Conservation (phyloP, 225 moss, liverwort and hornwort species). For the Thuidium tamariscinum region DNA sequence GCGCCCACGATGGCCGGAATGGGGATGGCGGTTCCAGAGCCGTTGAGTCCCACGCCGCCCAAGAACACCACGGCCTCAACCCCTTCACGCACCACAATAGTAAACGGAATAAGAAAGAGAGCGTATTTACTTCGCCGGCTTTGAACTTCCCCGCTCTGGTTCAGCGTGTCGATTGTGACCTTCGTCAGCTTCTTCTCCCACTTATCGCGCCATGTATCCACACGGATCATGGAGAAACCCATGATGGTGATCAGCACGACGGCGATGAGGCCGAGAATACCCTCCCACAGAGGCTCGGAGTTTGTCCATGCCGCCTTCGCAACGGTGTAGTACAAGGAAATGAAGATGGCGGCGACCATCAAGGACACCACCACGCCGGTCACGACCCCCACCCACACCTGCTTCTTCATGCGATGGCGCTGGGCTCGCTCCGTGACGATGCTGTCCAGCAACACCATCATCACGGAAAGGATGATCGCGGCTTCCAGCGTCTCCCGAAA, state of each 20-base stretch:
- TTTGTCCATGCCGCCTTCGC: constrained; percentile 36
- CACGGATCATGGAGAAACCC: constrained; percentile 57
- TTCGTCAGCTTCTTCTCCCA: constrained; percentile 66
- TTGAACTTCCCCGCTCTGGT: constrained; percentile 8
- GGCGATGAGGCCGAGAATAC: constrained; percentile 25
- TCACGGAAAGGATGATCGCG: constrained; percentile 48
- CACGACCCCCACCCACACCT: constrained; percentile 33
- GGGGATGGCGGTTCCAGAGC: constrained; percentile 35
- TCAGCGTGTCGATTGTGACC: constrained; percentile 16
- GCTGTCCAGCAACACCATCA: constrained; percentile 32
- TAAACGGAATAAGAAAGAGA: constrained; percentile 38
- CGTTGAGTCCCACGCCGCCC: constrained; percentile 41
- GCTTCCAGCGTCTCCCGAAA: constrained; percentile 56
- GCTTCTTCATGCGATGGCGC: constrained; percentile 14
- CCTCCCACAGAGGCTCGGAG: constrained; percentile 52
- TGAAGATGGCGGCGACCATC: constrained; percentile 16
- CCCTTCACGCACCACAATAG: constrained; percentile 39
- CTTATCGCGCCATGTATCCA: constrained; percentile 46
- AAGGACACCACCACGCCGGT: constrained; percentile 16
- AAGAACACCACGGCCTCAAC: constrained; percentile 53
- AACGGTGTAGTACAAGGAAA: constrained; percentile 50
- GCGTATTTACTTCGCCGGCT: constrained; percentile 35
- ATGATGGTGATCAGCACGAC: constrained; percentile 52
- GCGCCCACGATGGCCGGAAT: constrained; percentile 38
- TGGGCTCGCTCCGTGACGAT: not conserved